Evolutionary conservation across 495 filamentous ascomycete species (phyloP).

Genomic region (Penicillium egyptiacum): DNA sequence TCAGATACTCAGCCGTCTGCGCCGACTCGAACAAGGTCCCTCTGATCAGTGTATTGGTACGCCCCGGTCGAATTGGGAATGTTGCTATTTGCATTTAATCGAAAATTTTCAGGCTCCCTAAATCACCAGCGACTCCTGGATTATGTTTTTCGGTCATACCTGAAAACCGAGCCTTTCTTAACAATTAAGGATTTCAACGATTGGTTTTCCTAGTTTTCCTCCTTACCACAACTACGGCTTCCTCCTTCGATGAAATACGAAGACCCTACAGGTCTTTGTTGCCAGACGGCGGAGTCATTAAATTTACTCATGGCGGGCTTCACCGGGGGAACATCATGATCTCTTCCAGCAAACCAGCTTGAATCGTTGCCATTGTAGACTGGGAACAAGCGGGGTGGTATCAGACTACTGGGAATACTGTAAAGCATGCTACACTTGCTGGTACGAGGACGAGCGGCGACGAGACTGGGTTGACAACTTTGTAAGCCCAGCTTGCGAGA

Average conservation of each 20-base stretch:
- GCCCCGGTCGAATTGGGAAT: conserved; percentile 1
- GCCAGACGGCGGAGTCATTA: conserved; percentile 39
- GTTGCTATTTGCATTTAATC: neutral
- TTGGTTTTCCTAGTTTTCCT: conserved; percentile 42
- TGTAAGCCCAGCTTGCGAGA: conserved; percentile 22
- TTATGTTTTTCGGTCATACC: conserved; percentile 32
- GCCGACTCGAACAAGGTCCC: conserved; percentile 35
- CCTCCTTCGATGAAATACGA: conserved; percentile 28
- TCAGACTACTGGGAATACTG: conserved; percentile 49
- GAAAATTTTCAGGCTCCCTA: conserved; percentile 32
- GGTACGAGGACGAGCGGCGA: conserved; percentile 32
- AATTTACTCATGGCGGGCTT: conserved; percentile 44
- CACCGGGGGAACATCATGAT: conserved; percentile 43
- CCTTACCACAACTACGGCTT: conserved; percentile 24
- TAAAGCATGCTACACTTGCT: conserved; percentile 36
- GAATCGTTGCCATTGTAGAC: conserved; percentile 38
- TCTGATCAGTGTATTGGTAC: conserved; percentile 35
- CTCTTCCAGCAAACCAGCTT: conserved; percentile 28
- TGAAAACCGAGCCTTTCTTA: conserved; percentile 38
- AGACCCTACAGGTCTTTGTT: conserved; percentile 35
- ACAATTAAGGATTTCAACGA: conserved; percentile 46
- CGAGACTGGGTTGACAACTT: conserved; percentile 31
- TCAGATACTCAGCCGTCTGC: conserved; percentile 26
- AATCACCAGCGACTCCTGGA: conserved; percentile 29
- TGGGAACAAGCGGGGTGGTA: conserved; percentile 45